These are phyloP conservation scores for Trametes sanguinea DNA, from an alignment of 768 basidiomycete species.

Conservation along the genomic window DNA sequence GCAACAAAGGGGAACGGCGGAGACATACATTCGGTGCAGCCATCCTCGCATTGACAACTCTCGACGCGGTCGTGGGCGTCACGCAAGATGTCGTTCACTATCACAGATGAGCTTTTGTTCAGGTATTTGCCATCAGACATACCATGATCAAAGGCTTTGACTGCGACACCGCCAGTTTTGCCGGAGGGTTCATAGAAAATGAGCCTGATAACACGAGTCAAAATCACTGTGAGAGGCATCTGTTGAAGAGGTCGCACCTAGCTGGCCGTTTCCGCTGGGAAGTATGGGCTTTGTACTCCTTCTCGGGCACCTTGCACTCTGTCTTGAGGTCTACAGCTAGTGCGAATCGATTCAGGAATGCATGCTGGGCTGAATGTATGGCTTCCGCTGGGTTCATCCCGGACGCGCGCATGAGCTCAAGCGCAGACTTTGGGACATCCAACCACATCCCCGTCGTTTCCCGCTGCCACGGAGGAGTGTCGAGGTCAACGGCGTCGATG, in stretches of 20 bases:
- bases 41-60: constrained; percentile 64
- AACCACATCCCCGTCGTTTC: constrained; percentile 80
- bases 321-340: constrained; percentile 71
- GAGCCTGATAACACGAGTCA: constrained; percentile 45
- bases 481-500: constrained; percentile 75
- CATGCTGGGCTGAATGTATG: constrained; percentile 86
- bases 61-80: constrained; percentile 61
- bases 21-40: constrained; percentile 67
- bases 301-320: constrained; percentile 81
- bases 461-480: constrained; percentile 76
- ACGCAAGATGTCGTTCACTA: constrained; percentile 57
- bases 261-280: constrained; percentile 69
- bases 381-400: constrained; percentile 71
- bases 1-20: not conserved
- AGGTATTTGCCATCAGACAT: constrained; percentile 16
- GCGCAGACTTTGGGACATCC: constrained; percentile 59
- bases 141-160: constrained; percentile 86
- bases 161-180: constrained; percentile 68
- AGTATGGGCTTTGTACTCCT: constrained; percentile 59
- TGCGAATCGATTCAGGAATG: constrained; percentile 75
- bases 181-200: constrained; percentile 80
- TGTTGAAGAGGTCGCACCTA: constrained; percentile 40
- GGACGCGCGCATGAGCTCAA: constrained; percentile 55
- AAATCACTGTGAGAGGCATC: too few relatives aligned
- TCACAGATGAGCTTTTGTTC: not conserved